phyloP scores from a whole-genome alignment of 2,329 filamentous ascomycete genomes.

The Alternaria postmessia region DNA sequence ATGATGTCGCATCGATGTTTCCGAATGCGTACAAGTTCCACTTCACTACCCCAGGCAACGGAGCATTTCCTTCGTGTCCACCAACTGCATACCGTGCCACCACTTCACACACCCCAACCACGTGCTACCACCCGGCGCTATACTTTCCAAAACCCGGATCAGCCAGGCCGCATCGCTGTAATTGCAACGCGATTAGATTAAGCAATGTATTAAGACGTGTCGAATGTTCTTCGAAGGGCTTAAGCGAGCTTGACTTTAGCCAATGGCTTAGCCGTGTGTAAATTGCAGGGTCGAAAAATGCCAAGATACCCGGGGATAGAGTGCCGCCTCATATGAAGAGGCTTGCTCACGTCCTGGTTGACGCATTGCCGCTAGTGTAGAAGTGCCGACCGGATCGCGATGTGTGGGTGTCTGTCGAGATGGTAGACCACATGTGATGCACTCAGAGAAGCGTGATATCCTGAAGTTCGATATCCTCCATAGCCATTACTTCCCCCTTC shows the following conservation, averaged over 20 bases:
- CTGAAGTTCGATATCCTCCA: slow-evolving; percentile 12
- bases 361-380: not conserved
- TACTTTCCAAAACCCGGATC: slow-evolving; percentile 25
- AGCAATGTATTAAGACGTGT: slow-evolving; percentile 34
- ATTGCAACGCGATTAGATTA: slow-evolving; percentile 33
- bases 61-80: slow-evolving; percentile 22
- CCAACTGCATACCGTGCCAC: slow-evolving; percentile 24
- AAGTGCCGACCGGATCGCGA: slow-evolving; percentile 5
- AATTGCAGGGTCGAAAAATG: slow-evolving; percentile 11
- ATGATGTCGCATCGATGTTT: slow-evolving; percentile 13
- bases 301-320: slow-evolving; percentile 7
- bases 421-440: not conserved
- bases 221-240: slow-evolving; percentile 25
- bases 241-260: slow-evolving; percentile 31
- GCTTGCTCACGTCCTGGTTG: slow-evolving; percentile 19
- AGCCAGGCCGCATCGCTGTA: slow-evolving; percentile 17
- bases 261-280: slow-evolving; percentile 29
- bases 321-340: slow-evolving; percentile 12
- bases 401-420: not conserved
- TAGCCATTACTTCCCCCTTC: slow-evolving; percentile 26
- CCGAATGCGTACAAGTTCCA: not conserved
- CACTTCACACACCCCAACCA: slow-evolving; percentile 8
- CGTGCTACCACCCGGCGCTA: not conserved
- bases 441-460: slow-evolving; percentile 24
- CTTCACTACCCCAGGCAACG: slow-evolving; percentile 7